Conservation (phyloP, 495 filamentous ascomycete species). For the Aspergillus biplanus region DNA sequence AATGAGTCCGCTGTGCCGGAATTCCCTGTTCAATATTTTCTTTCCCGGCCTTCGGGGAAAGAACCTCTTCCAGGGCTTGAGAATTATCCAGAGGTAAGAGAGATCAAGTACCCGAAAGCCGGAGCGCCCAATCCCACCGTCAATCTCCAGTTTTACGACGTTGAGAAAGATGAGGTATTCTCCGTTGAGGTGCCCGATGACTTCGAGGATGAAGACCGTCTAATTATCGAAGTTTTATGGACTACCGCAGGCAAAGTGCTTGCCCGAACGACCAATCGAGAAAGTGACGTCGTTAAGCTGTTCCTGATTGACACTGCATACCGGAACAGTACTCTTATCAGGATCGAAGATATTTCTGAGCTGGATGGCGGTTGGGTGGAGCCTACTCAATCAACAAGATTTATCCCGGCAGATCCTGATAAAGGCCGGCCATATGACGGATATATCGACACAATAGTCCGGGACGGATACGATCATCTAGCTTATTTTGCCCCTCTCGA, state of each 20-base stretch:
- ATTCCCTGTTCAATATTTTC: slow-evolving; percentile 92
- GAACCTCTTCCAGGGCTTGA: slow-evolving; percentile 73
- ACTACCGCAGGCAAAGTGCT: slow-evolving; percentile 76
- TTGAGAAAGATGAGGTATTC: slow-evolving; percentile 78
- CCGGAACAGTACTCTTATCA: slow-evolving; percentile 77
- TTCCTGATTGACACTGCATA: slow-evolving; percentile 79
- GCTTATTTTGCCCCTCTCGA: slow-evolving; percentile 95
- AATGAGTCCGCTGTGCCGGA: slow-evolving; percentile 91
- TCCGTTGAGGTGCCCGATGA: slow-evolving; percentile 74
- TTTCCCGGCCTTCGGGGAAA: slow-evolving; percentile 82
- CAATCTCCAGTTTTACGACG: slow-evolving; percentile 84
- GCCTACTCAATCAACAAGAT: slow-evolving; percentile 82
- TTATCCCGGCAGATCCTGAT: slow-evolving; percentile 79
- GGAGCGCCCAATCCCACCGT: slow-evolving; percentile 93
- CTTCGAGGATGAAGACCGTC: slow-evolving; percentile 77
- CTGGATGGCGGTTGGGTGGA: slow-evolving; percentile 98
- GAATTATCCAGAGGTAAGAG: slow-evolving; percentile 83
- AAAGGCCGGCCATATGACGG: slow-evolving; percentile 82
- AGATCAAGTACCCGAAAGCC: slow-evolving; percentile 97
- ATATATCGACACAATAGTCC: slow-evolving; percentile 89
- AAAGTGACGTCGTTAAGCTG: slow-evolving; percentile 86
- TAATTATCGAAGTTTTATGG: slow-evolving; percentile 95
- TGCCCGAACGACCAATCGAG: slow-evolving; percentile 89
- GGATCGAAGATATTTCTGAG: slow-evolving; percentile 73
- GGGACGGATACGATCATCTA: slow-evolving; percentile 87